Evolutionary conservation across 768 basidiomycete species (phyloP).

Genomic region (Suillus subalutaceus): DNA sequence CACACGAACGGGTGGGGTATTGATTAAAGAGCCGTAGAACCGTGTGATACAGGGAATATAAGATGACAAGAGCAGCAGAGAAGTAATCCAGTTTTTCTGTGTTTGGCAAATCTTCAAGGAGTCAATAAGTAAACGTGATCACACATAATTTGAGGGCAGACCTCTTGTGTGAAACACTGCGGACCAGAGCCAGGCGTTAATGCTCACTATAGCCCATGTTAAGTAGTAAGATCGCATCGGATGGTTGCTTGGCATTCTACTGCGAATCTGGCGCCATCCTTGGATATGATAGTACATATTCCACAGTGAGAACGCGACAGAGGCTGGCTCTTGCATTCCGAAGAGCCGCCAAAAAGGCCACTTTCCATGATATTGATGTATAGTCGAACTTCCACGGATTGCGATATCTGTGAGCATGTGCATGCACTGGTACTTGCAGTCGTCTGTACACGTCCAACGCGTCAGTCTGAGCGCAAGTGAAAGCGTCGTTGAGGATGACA

Average conservation of each 20-base stretch:
- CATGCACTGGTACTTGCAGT: slow-evolving; percentile 92
- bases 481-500: slow-evolving; percentile 41
- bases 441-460: slow-evolving; percentile 84
- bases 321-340: slow-evolving; percentile 95
- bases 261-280: slow-evolving; percentile 55
- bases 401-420: slow-evolving; percentile 70
- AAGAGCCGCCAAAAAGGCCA: slow-evolving; percentile 92
- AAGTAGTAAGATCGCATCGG: slow-evolving; percentile 74
- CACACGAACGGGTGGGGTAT: slow-evolving; percentile 45
- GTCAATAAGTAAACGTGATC: slow-evolving; percentile 11
- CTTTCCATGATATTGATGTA: slow-evolving; percentile 92
- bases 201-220: slow-evolving; percentile 65
- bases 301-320: slow-evolving; percentile 85
- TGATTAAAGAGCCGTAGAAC: slow-evolving; percentile 77
- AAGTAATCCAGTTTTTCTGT: slow-evolving; percentile 97
- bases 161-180: slow-evolving; percentile 92
- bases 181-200: slow-evolving; percentile 95
- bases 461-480: slow-evolving; percentile 65
- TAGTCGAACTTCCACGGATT: slow-evolving; percentile 38
- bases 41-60: slow-evolving; percentile 79
- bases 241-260: slow-evolving; percentile 53
- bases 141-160: slow-evolving; percentile 34
- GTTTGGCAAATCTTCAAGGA: slow-evolving; percentile 62
- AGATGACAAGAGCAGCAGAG: slow-evolving; percentile 83
- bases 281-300: slow-evolving; percentile 78